phyloP scores from a whole-genome alignment of 768 basidiomycete species.

The Mycena chlorophos region DNA sequence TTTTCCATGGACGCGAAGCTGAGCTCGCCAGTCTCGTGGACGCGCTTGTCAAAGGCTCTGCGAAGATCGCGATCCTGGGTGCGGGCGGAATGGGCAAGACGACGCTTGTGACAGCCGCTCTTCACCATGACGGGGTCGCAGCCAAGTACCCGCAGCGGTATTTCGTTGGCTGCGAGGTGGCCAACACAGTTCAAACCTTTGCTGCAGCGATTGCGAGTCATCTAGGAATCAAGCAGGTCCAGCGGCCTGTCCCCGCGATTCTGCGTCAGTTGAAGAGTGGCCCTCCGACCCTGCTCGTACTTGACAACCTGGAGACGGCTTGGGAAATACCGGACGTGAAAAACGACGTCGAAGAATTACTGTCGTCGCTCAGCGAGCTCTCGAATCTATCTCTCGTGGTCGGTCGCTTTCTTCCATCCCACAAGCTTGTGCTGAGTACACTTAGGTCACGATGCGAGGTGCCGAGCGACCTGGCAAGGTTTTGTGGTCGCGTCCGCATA shows the following conservation, averaged over 20 bases:
- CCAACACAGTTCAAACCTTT: background rate
- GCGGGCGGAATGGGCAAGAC: constrained; percentile 17
- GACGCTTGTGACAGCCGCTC: constrained; percentile 1
- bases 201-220: background rate
- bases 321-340: constrained; percentile 8
- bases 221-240: background rate
- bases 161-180: constrained; percentile 14
- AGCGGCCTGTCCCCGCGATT: background rate
- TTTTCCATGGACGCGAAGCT: constrained; percentile 9
- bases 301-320: constrained; percentile 14
- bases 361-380: constrained; percentile 10
- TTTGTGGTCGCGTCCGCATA: background rate
- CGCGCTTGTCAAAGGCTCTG: constrained; percentile 9
- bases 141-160: constrained; percentile 1
- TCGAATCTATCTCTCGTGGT: constrained; percentile 11
- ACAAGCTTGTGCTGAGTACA: background rate
- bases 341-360: constrained; percentile 10
- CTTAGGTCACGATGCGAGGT: background rate
- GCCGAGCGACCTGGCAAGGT: background rate
- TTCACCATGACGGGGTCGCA: background rate
- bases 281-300: background rate
- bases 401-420: background rate
- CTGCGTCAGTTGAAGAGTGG: background rate
- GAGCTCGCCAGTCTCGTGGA: constrained; percentile 2
- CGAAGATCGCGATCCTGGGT: constrained; percentile 9